Base-by-base conservation (phyloP, 2,329 filamentous ascomycete genomes). In the Trichoderma sp. region DNA sequence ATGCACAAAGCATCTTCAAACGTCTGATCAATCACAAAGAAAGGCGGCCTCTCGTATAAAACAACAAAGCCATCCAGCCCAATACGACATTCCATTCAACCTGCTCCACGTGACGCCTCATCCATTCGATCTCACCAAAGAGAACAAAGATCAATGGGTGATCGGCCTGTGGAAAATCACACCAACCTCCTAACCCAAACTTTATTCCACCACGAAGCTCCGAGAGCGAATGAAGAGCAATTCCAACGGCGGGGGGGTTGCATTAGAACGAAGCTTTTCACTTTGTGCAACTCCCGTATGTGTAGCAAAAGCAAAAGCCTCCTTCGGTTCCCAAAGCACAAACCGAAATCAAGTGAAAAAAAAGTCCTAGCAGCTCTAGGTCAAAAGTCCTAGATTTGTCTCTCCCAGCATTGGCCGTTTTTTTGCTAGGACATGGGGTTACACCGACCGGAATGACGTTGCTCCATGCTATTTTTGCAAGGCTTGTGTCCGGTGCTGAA, bases 361-460 rank as follows among this genome's bases (percentile, higher is more conserved):
- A 34, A 67, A 67, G 70, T 71, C 70, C 70, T 71, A 71, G n/a
- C n/a, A 36, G 18, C 8, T 58, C 24, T 36, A 58, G 21, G 21
- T 56, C 6, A 7, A n/a, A 32, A 63, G 69, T 71, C 60, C 69
- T 71, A 64, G 58, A 64, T 56, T 30, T 63, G 30, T 34, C 21
- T 47, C 36, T 43, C 39, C 43, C 43, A 21, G 56, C 6, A 30
- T 14, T 64, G 39, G 36, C 11, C n/a, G 1, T 24, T 2, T 51
- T 39, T 30, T 36, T 56, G 51, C 64, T 57, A 67, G 64, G 64
- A 67, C 51, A 57, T 34, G 15, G 32, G 65, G 65, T 47, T 69
- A 24, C 21, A 69, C 36, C 65, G 56, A 57, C 36, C 65, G 65
- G 56, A 60, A 60, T 51, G 56, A 69, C 56, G 64, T 68, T 68